Conservation (phyloP, 1,284 basidiomycete genomes). For the Calocybe gambosa region DNA sequence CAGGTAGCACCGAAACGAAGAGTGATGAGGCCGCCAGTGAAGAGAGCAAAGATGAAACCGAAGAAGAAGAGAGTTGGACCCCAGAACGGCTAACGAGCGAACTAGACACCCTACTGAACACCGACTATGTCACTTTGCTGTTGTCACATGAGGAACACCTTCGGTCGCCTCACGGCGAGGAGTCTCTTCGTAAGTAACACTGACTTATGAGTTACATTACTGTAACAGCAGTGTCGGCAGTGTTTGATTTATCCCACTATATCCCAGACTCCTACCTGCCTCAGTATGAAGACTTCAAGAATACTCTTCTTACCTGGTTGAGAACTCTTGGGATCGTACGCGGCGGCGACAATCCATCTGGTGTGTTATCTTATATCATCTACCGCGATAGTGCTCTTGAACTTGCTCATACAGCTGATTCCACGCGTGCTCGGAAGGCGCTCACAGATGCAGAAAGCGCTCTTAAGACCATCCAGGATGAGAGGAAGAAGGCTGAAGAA, state of each 20-base stretch:
- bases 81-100: conserved; percentile 51
- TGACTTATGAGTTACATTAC: conserved; percentile 2
- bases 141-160: conserved; percentile 70
- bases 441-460: conserved; percentile 55
- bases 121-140: conserved; percentile 71
- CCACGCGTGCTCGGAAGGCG: conserved; percentile 58
- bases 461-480: conserved; percentile 39
- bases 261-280: conserved; percentile 81
- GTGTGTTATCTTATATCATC: conserved; percentile 25
- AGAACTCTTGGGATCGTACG: conserved; percentile 59
- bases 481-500: conserved; percentile 43
- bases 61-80: conserved; percentile 51
- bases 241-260: conserved; percentile 80
- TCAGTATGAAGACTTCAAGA: conserved; percentile 68
- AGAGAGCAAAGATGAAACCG: conserved; percentile 36
- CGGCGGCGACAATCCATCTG: conserved; percentile 33
- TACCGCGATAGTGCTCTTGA: background rate
- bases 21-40: conserved; percentile 12
- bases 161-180: conserved; percentile 33
- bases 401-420: conserved; percentile 28
- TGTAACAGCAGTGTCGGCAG: conserved; percentile 34
- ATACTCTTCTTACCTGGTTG: conserved; percentile 61
- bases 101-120: conserved; percentile 60
- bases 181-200: conserved; percentile 48
- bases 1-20: conserved; percentile 24